Evolutionary conservation across 2,329 filamentous ascomycete genomes (phyloP).

Genomic region (Aspergillus clavatus): DNA sequence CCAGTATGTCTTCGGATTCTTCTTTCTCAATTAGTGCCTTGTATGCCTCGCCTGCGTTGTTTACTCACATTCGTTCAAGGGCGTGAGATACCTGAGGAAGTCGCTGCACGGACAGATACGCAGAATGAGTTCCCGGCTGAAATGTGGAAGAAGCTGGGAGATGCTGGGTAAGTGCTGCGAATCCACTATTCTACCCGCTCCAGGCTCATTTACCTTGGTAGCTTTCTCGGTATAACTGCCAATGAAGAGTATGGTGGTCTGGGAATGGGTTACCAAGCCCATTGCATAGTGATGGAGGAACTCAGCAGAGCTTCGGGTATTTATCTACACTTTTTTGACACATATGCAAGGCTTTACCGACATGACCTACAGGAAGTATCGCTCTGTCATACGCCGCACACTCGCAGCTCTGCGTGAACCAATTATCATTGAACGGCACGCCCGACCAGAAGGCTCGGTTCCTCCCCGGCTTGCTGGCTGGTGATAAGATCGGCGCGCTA

Average conservation of each 20-base stretch:
- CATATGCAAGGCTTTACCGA: not conserved
- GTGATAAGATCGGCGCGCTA: constrained; percentile 76
- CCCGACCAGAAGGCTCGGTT: constrained; percentile 73
- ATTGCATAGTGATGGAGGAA: constrained; percentile 94
- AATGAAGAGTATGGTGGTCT: constrained; percentile 88
- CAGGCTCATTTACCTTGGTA: constrained; percentile 17
- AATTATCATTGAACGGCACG: constrained; percentile 84
- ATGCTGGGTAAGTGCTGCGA: constrained; percentile 57
- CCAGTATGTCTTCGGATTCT: constrained; percentile 40
- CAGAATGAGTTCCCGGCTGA: constrained; percentile 81
- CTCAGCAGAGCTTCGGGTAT: constrained; percentile 74
- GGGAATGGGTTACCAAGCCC: constrained; percentile 91
- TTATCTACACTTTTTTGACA: constrained; percentile 10
- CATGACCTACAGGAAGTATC: constrained; percentile 31
- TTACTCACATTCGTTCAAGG: constrained; percentile 37
- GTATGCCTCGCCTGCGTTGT: not conserved
- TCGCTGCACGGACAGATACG: constrained; percentile 78
- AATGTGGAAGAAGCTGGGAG: constrained; percentile 92
- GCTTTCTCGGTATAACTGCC: constrained; percentile 86
- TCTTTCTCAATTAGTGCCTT: not conserved
- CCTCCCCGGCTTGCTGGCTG: constrained; percentile 75
- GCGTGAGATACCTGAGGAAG: constrained; percentile 77
- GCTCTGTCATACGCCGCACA: constrained; percentile 92
- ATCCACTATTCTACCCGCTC: not conserved
- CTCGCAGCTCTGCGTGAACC: constrained; percentile 93